Percentiles rank a stretch among this genome's conserved stretches.
Conservation (phyloP, 805 yeast genomes). For the Diddensiella caesifluorescens region DNA sequence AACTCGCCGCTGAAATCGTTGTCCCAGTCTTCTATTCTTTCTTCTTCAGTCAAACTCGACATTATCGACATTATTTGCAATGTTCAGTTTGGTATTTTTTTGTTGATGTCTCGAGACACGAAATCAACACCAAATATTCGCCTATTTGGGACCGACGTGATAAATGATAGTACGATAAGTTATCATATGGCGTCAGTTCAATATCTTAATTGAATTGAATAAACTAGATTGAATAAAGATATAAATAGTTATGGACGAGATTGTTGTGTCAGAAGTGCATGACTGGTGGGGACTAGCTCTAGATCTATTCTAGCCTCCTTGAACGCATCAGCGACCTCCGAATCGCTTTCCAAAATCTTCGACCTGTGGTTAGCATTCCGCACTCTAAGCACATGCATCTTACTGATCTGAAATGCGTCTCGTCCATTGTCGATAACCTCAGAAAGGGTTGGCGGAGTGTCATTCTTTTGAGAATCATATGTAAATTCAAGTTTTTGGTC, state of each 20-base stretch:
- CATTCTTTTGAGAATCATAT: slow-evolving; percentile 50
- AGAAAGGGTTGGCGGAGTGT: slow-evolving; percentile 72
- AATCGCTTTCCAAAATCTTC: slow-evolving; percentile 38
- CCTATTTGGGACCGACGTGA: background rate
- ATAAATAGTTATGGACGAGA: slow-evolving; percentile 1
- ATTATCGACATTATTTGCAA: too few relatives aligned
- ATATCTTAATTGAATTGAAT: background rate
- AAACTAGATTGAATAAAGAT: background rate
- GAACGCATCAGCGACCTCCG: slow-evolving; percentile 45
- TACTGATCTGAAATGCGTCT: slow-evolving; percentile 57
- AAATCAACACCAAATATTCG: background rate
- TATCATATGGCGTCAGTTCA: background rate
- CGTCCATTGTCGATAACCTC: slow-evolving; percentile 79
- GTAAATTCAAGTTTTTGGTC: slow-evolving; percentile 48
- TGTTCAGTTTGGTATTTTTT: too few relatives aligned
- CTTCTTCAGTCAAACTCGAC: too few relatives aligned
- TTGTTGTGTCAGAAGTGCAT: slow-evolving; percentile 1
- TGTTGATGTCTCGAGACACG: too few relatives aligned
- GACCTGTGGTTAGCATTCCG: slow-evolving; percentile 31
- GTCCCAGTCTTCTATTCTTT: slow-evolving; percentile 47
- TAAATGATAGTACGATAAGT: background rate
- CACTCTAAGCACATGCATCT: slow-evolving; percentile 35
- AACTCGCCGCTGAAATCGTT: slow-evolving; percentile 44
- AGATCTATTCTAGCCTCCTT: slow-evolving; percentile 37
- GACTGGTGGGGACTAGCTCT: too few relatives aligned